Conservation (phyloP, 2,329 filamentous ascomycete genomes). For the Colletotrichum higginsianum region DNA sequence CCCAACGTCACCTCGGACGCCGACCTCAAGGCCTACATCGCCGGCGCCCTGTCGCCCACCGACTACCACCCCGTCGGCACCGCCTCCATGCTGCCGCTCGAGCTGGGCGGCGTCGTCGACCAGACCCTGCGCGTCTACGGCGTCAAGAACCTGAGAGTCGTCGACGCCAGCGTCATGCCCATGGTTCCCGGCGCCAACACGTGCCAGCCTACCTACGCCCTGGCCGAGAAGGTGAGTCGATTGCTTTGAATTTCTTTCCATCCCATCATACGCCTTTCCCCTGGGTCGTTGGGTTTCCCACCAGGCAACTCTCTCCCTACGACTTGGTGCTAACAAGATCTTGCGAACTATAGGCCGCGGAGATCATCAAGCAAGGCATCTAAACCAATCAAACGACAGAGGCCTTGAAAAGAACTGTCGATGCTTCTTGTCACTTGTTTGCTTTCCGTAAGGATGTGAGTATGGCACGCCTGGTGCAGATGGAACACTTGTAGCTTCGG, state of each 20-base stretch:
- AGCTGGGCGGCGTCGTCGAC: slow-evolving; percentile 53
- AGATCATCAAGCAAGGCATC: slow-evolving; percentile 32
- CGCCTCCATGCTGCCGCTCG: slow-evolving; percentile 62
- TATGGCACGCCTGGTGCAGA: neutral
- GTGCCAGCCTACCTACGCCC: slow-evolving; percentile 53
- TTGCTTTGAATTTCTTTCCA: too few relatives aligned
- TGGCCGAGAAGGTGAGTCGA: slow-evolving; percentile 50
- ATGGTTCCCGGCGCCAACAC: slow-evolving; percentile 50
- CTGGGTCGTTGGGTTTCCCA: neutral
- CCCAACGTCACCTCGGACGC: slow-evolving; percentile 51
- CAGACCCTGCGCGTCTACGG: slow-evolving; percentile 50
- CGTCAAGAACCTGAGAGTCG: slow-evolving; percentile 47
- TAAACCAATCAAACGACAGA: neutral
- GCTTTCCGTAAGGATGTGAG: neutral
- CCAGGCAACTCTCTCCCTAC: neutral
- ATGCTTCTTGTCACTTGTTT: neutral
- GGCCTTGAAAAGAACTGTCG: neutral
- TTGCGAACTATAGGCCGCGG: slow-evolving; percentile 12
- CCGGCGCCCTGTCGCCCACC: slow-evolving; percentile 42
- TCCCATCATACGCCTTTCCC: neutral
- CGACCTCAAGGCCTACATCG: slow-evolving; percentile 48
- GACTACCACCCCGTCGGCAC: slow-evolving; percentile 64
- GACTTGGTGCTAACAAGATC: neutral
- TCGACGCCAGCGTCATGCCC: slow-evolving; percentile 52
- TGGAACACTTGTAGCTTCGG: neutral